Base-by-base conservation (phyloP, 805 yeast species). In the Lachancea lanzarotensis region DNA sequence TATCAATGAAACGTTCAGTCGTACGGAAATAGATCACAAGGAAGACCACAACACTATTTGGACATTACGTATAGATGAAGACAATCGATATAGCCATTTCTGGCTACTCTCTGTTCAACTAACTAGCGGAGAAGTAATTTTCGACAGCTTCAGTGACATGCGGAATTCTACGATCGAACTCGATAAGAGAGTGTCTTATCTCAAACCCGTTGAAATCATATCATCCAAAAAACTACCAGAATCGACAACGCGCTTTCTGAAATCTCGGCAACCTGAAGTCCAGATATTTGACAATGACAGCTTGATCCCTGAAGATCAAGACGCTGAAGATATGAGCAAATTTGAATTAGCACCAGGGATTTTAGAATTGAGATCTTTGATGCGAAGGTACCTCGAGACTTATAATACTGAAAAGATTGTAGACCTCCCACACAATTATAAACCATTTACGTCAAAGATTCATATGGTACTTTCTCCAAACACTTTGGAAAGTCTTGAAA, bases 81-180 rank as follows among this genome's bases (percentile, higher is more conserved):
- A 59, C n/a, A 54, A 53, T 10, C 29, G 35, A n/a, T 35, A 40
- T 9, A 52, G 45, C 7, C 48, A 54, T 47, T 31, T 45, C 34
- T 33, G 67, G 59, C 29, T 50, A 42, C 17, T 0, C 39, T 89
- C 27, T 72, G 86, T 32, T 80, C 88, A 9, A 77, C 81, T 15
- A 81, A 84, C 60, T 81, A 81, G 90, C 0, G 96, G 96, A 0
- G 86, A 83, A 37, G 74, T 89, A 2, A 61, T 85, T 0, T 78
- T 77, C 50, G 98, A 93, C 60, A 64, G 65, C 8, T 88, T 93
- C 57, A 58, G 59, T 2, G 97, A 89, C 55, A 70, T 71, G 16
- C 60, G 67, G 10, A 42, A 44, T 49, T 45, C 76, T 10, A 70
- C 82, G n/a, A 73, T 68, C 35, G 82, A 82, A 50, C 63, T 91